A percentile compares a stretch with the other conserved stretches of the same genome.
phyloP scores from a whole-genome alignment of 768 basidiomycete genomes.

The Termitomyces heimii region DNA sequence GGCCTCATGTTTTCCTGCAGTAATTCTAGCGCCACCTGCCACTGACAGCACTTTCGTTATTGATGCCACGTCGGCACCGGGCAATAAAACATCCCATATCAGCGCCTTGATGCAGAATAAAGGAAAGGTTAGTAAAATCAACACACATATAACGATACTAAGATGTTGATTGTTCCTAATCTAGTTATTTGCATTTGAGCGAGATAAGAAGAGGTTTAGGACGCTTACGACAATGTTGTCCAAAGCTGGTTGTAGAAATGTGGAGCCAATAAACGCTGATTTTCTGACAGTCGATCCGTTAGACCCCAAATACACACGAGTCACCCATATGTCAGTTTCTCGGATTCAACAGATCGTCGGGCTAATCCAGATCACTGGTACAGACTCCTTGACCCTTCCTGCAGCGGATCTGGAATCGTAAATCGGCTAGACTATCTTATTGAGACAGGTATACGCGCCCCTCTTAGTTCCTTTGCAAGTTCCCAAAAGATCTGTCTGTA shows the following conservation, averaged over 20 bases:
- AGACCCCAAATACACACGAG: conserved; percentile 53
- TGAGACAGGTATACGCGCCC: conserved; percentile 49
- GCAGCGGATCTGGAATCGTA: conserved; percentile 91
- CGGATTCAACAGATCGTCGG: background rate
- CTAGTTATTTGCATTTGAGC: conserved; percentile 85
- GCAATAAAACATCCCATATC: conserved; percentile 95
- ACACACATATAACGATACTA: background rate
- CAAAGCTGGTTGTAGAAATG: conserved; percentile 82
- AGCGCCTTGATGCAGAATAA: conserved; percentile 81
- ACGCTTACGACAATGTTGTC: conserved; percentile 82
- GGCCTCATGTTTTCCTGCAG: conserved; percentile 94
- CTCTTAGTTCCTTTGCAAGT: background rate
- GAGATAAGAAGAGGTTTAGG: conserved; percentile 73
- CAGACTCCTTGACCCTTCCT: conserved; percentile 93
- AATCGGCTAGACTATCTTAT: conserved; percentile 84
- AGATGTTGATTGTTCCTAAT: background rate
- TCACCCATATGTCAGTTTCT: conserved; percentile 79
- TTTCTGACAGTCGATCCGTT: conserved; percentile 76
- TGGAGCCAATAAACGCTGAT: conserved; percentile 68
- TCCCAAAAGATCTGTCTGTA: background rate
- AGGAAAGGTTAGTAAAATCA: conserved; percentile 55
- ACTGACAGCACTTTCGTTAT: conserved; percentile 56
- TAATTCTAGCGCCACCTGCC: conserved; percentile 72
- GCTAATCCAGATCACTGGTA: background rate
- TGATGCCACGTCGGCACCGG: conserved; percentile 95